These are phyloP conservation scores for Colletotrichum paranaense DNA, from an alignment of 2,329 filamentous ascomycete genomes.

Conservation along the genomic window DNA sequence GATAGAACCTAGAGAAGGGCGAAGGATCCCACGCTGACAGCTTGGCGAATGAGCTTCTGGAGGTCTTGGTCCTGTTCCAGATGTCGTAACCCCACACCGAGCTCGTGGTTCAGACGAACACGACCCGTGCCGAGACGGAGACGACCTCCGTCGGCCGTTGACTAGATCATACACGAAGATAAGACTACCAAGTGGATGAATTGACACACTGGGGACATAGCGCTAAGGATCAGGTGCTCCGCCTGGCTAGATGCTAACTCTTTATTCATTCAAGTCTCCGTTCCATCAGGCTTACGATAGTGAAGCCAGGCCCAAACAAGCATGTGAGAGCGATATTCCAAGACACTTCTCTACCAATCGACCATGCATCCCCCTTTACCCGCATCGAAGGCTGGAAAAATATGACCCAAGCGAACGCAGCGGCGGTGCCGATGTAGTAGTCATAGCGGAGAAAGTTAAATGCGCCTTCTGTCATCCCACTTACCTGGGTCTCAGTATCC, in stretches of 20 bases:
- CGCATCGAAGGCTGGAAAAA: not conserved
- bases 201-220: not conserved
- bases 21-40: not conserved
- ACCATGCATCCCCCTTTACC: not conserved
- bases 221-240: not conserved
- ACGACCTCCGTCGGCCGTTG: no score
- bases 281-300: not conserved
- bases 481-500: not conserved
- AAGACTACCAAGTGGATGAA: not conserved
- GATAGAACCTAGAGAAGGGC: not conserved
- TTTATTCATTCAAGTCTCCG: not conserved
- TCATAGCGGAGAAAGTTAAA: constrained; percentile 4
- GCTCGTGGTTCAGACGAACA: not conserved
- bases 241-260: not conserved
- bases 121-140: not conserved
- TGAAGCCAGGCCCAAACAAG: not conserved
- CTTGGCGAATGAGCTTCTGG: not conserved
- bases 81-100: not conserved
- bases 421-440: not conserved
- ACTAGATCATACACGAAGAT: not conserved
- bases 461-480: not conserved
- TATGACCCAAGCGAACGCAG: not conserved
- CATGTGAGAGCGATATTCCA: not conserved
- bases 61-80: not conserved
- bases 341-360: not conserved